These are phyloP conservation scores for Fusarium decemcellulare DNA, from an alignment of 2,329 filamentous ascomycete species.

Conservation along the genomic window DNA sequence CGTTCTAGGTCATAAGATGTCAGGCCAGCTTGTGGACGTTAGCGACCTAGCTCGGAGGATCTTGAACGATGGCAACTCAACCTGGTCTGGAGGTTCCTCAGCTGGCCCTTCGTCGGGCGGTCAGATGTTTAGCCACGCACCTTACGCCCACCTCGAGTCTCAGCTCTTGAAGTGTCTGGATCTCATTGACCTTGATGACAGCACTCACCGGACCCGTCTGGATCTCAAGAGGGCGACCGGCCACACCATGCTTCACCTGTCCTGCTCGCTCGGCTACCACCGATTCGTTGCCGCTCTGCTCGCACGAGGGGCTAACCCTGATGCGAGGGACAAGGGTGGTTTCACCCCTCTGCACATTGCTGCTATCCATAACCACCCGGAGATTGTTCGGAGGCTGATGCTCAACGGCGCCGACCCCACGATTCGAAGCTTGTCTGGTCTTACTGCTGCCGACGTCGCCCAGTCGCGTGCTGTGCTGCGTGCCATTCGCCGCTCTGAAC, in stretches of 20 bases:
- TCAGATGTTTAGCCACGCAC: conserved; percentile 60
- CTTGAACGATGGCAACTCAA: conserved; percentile 62
- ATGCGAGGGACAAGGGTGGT: conserved; percentile 82
- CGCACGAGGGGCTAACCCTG: conserved; percentile 82
- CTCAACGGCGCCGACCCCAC: conserved; percentile 80
- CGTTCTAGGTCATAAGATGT: conserved; percentile 75
- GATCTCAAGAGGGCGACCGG: conserved; percentile 77
- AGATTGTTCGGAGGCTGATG: conserved; percentile 83
- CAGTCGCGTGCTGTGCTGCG: conserved; percentile 74
- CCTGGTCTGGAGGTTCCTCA: conserved; percentile 62
- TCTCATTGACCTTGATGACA: conserved; percentile 83
- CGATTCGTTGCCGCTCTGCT: conserved; percentile 84
- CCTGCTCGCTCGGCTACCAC: conserved; percentile 80
- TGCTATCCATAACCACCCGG: conserved; percentile 79
- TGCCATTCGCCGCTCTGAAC: conserved; percentile 73
- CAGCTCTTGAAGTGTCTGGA: conserved; percentile 83
- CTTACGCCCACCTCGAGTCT: conserved; percentile 71
- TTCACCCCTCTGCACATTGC: conserved; percentile 89
- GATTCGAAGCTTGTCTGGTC: conserved; percentile 77
- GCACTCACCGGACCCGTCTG: conserved; percentile 74
- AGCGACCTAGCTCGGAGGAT: conserved; percentile 74
- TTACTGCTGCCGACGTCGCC: conserved; percentile 80
- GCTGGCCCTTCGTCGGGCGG: conserved; percentile 59
- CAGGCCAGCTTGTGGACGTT: conserved; percentile 72
- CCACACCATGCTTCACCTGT: conserved; percentile 86